These are phyloP conservation scores for Phylloporus arenicola DNA, from an alignment of 768 basidiomycete genomes.

Conservation along the genomic window DNA sequence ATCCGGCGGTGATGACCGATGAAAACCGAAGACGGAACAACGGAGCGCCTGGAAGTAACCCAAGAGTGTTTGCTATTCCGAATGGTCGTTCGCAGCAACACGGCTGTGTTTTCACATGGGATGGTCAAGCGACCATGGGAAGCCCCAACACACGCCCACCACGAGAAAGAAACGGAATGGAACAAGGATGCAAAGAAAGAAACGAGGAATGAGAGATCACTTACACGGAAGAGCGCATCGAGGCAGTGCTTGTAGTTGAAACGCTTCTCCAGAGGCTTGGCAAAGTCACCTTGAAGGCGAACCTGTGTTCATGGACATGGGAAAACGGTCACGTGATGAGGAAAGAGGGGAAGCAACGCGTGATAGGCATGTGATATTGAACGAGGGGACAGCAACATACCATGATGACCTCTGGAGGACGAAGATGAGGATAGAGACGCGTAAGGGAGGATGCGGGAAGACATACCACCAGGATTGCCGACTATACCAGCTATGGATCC, in stretches of 20 bases:
- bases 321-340: slow-evolving; percentile 17
- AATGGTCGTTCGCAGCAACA: background rate
- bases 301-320: slow-evolving; percentile 34
- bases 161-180: background rate
- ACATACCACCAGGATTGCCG: slow-evolving; percentile 81
- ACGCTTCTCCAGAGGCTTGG: slow-evolving; percentile 80
- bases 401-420: slow-evolving; percentile 66
- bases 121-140: background rate
- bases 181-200: background rate
- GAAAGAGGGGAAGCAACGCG: background rate
- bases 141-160: background rate
- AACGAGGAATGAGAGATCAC: slow-evolving; percentile 27
- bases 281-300: slow-evolving; percentile 86
- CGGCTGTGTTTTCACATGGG: background rate
- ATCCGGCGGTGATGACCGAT: no score
- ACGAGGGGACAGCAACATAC: slow-evolving; percentile 24
- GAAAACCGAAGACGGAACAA: background rate
- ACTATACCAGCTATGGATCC: slow-evolving; percentile 81
- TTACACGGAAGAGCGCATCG: slow-evolving; percentile 79
- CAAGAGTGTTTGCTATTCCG: background rate
- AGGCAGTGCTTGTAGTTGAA: slow-evolving; percentile 89
- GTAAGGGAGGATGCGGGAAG: slow-evolving; percentile 10
- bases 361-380: slow-evolving; percentile 15
- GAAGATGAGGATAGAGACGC: background rate
- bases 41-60: background rate